A percentile compares a stretch with the other conserved stretches of the same genome.
These are phyloP conservation scores for Hippophae tibetana DNA, from an alignment of 306 rosid genomes.

Conservation along the genomic window DNA sequence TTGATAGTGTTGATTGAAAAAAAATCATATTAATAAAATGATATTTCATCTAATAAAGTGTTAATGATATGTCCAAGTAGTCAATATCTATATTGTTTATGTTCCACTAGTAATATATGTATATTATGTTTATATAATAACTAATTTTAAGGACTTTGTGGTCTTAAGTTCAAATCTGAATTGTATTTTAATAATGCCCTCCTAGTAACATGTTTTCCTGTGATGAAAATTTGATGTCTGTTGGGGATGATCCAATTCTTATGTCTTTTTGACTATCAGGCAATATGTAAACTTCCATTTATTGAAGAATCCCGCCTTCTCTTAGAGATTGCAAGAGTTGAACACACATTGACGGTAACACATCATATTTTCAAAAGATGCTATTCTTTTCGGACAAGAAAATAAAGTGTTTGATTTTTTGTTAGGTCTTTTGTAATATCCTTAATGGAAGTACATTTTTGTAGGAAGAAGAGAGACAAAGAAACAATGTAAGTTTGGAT, in stretches of 20 bases:
- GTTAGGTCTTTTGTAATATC: background rate
- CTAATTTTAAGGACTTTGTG: too few relatives aligned
- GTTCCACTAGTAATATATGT: too few relatives aligned
- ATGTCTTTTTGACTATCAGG: constrained; percentile 7
- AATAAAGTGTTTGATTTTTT: background rate
- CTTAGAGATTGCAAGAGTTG: constrained; percentile 20
- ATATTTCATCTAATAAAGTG: too few relatives aligned
- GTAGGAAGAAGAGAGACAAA: constrained; percentile 22
- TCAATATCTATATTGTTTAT: too few relatives aligned
- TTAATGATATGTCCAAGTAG: too few relatives aligned
- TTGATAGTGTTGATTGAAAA: too few relatives aligned
- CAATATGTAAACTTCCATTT: constrained; percentile 23
- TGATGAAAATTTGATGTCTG: constrained; percentile 1
- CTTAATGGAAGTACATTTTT: constrained; percentile 1
- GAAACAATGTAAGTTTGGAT: constrained; percentile 20
- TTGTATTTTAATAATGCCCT: background rate
- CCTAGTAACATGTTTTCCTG: background rate
- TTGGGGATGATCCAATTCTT: background rate
- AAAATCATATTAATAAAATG: too few relatives aligned
- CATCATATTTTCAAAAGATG: too few relatives aligned
- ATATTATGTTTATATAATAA: too few relatives aligned
- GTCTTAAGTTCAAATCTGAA: too few relatives aligned
- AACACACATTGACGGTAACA: constrained; percentile 22
- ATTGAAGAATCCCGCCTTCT: constrained; percentile 23
- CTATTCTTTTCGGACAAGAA: background rate